A percentile compares a stretch with the other conserved stretches of the same genome.
Evolutionary conservation across 441 rosid species (phyloP).

Genomic region (Gossypium lobatum): DNA sequence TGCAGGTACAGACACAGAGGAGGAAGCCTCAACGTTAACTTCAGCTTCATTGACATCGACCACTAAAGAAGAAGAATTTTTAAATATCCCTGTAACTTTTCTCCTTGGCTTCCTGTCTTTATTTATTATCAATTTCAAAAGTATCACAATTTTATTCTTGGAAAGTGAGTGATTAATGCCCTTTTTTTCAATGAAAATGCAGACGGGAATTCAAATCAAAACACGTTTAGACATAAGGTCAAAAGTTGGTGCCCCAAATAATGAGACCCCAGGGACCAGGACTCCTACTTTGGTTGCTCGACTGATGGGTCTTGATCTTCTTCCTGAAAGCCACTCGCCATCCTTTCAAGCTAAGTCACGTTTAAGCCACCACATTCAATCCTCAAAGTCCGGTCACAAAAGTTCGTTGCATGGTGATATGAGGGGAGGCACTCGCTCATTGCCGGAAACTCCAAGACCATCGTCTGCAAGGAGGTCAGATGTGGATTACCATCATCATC

Average conservation of each 20-base stretch:
- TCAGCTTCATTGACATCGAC: slow-evolving; percentile 28
- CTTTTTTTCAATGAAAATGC: background rate
- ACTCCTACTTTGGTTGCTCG: slow-evolving; percentile 87
- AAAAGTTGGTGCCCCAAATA: background rate
- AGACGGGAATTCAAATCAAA: background rate
- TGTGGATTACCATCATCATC: slow-evolving; percentile 40
- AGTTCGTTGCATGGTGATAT: slow-evolving; percentile 29
- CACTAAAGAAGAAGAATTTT: slow-evolving; percentile 34
- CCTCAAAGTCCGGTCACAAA: slow-evolving; percentile 19
- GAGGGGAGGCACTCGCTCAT: slow-evolving; percentile 45
- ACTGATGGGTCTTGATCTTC: slow-evolving; percentile 92
- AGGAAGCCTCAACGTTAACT: background rate
- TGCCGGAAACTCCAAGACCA: slow-evolving; percentile 76
- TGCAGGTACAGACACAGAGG: slow-evolving; percentile 29
- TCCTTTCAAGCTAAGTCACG: slow-evolving; percentile 31
- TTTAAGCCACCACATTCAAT: slow-evolving; percentile 15
- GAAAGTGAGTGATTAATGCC: background rate
- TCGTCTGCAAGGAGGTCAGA: slow-evolving; percentile 71
- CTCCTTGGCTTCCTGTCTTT: slow-evolving; percentile 1
- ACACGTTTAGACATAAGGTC: background rate
- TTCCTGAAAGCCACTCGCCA: slow-evolving; percentile 44
- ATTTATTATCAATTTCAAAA: background rate
- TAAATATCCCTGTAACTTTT: slow-evolving; percentile 52
- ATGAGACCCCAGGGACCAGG: slow-evolving; percentile 41
- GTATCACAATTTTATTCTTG: background rate